Conservation (phyloP, 139 green algal species). For the Chlamydomonas sp. region DNA sequence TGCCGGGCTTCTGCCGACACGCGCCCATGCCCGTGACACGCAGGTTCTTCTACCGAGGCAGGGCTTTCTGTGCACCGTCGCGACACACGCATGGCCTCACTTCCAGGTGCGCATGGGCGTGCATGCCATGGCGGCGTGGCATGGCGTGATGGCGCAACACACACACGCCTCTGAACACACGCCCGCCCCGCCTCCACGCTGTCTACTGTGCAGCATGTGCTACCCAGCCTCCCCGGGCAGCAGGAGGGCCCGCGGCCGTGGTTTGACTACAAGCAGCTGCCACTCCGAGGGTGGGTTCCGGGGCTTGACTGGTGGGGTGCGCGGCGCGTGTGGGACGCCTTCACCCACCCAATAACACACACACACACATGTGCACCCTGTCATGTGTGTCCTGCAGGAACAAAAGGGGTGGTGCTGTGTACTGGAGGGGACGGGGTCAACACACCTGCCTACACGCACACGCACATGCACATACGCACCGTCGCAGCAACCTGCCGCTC, state of each 20-base stretch:
- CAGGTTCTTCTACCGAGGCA: conserved; percentile 7
- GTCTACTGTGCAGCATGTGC: background rate
- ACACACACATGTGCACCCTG: too few species aligned
- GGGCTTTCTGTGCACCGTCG: background rate
- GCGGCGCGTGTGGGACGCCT: background rate
- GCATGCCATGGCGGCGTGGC: too few species aligned
- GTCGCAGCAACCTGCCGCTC: conserved; percentile 6
- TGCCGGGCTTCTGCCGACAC: background rate
- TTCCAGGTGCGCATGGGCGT: conserved; percentile 2
- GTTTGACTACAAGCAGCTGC: conserved; percentile 13
- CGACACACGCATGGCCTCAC: conserved; percentile 6
- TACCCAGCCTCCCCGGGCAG: background rate
- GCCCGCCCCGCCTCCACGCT: background rate
- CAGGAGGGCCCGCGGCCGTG: background rate
- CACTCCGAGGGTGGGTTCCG: conserved; percentile 1
- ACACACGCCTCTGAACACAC: background rate
- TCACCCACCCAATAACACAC: background rate
- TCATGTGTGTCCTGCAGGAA: too few species aligned
- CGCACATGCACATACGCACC: too few species aligned
- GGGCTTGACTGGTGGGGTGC: background rate
- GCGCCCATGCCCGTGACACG: background rate
- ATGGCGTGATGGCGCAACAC: background rate
- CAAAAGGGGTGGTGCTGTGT: too few species aligned
- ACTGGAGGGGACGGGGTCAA: too few species aligned
- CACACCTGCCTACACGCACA: too few species aligned